Base-by-base conservation (phyloP, 768 basidiomycete genomes). In the Lactarius sanguifluus region DNA sequence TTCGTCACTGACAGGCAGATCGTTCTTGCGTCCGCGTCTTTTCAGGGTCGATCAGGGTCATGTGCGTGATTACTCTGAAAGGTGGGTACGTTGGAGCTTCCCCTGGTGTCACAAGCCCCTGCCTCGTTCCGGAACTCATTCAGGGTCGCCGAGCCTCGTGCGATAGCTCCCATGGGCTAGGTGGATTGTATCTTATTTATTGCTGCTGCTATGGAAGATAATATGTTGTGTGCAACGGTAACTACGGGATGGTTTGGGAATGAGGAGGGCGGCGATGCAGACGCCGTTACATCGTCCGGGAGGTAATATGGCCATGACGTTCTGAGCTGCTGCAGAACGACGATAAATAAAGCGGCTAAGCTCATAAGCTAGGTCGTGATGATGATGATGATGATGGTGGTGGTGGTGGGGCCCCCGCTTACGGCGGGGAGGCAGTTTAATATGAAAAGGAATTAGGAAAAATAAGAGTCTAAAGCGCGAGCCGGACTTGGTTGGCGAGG, bases 291-390 rank as follows among this genome's bases (percentile, higher is more conserved):
- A 45, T 61, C 64, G 57, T 13, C 23, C 43, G 30, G 34, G 28
- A 18, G 15, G 25, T 36, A 34, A 20, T 38, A 57, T 55, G 12
- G 36, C 2, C 8, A 45, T 7, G 30, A 36, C 38, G 45, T 28
- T 58, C 57, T 57, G 38, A 54, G 20, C 50, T 25, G 10, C 50
- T 6, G 30, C 41, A 34, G 32, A 62, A 52, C 23, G 57, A 54
- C 23, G 13, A 57, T 56, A 67, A n/a, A 64, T 64, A 67, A 54
- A 64, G 62, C 62, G n/a, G 12, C 52, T 64, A 60, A 16, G 66
- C 62, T 64, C 34, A 67, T 67, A 67, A 67, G 34, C 56, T 67
- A 60, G 25, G 36, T 57, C 34, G 23, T 40, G 34, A 10, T 59
- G 23, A 30, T 59, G 20, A 32, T 40, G 34, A 10, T 59, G 23